phyloP scores from a whole-genome alignment of 768 basidiomycete species.

The Tulasnella sp. region DNA sequence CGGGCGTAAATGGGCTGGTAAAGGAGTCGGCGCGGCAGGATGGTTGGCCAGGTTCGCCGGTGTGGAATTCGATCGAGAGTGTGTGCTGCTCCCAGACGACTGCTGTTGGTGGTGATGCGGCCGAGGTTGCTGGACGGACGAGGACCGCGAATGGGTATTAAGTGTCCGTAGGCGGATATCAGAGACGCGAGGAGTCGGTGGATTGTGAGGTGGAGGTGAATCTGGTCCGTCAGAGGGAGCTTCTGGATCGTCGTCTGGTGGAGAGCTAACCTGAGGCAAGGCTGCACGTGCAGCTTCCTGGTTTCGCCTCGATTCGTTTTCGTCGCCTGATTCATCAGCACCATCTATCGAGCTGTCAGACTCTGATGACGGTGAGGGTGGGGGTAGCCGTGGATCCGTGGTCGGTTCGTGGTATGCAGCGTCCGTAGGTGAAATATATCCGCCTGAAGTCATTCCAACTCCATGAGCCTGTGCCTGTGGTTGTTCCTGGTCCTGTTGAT shows the following conservation, averaged over 20 bases:
- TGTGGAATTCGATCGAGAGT: conserved; percentile 19
- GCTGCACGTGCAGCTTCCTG: conserved; percentile 32
- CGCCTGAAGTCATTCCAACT: conserved; percentile 50
- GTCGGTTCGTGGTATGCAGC: conserved; percentile 50
- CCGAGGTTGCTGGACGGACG: conserved; percentile 29
- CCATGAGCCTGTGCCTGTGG: conserved; percentile 31
- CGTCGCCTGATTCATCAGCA: conserved; percentile 33
- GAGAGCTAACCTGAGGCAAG: conserved; percentile 5
- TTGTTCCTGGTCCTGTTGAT: background rate
- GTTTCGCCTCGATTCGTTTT: conserved; percentile 63
- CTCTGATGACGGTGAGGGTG: conserved; percentile 39
- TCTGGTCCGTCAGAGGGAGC: conserved; percentile 16
- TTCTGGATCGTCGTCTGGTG: conserved; percentile 23
- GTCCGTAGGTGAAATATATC: conserved; percentile 62
- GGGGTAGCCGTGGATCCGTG: conserved; percentile 30
- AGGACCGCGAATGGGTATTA: conserved; percentile 31
- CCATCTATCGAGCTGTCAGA: background rate
- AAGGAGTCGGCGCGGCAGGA: conserved; percentile 17
- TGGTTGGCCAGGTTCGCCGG: background rate
- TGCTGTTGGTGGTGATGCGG: conserved; percentile 41
- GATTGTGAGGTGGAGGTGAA: conserved; percentile 69
- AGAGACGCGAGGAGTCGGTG: conserved; percentile 76
- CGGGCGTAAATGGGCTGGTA: conserved; percentile 12
- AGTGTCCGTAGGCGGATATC: conserved; percentile 75
- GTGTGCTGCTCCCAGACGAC: conserved; percentile 34